phyloP scores from a whole-genome alignment of 306 rosid species.

The Erythrophleum fordii region DNA sequence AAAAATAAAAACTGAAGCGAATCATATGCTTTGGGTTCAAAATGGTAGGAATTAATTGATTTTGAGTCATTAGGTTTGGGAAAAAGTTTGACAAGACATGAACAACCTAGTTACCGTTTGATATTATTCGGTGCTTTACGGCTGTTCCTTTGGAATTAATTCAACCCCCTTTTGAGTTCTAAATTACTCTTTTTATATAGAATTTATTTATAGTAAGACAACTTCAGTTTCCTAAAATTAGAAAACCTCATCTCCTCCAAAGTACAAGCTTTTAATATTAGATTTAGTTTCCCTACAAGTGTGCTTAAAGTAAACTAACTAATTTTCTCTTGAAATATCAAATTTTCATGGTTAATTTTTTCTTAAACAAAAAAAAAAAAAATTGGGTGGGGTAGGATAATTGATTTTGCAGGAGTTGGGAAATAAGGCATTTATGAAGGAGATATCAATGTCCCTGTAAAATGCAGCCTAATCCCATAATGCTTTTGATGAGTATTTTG shows the following conservation, averaged over 20 bases:
- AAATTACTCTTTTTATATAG: neutral
- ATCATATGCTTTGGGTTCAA: slow-evolving; percentile 33
- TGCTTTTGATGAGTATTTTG: slow-evolving; percentile 21
- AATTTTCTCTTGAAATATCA: neutral
- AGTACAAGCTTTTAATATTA: neutral
- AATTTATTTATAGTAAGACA: neutral
- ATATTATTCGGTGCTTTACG: slow-evolving; percentile 43
- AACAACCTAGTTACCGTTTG: slow-evolving; percentile 45
- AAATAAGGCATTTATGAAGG: slow-evolving; percentile 35
- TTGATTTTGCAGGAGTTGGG: slow-evolving; percentile 35
- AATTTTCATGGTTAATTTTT: neutral
- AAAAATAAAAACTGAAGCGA: slow-evolving; percentile 8
- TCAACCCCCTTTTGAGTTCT: slow-evolving; percentile 33
- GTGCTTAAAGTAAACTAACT: neutral
- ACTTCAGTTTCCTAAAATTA: neutral
- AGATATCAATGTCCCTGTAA: slow-evolving; percentile 24
- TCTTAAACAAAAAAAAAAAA: too few relatives aligned
- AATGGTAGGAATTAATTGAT: slow-evolving; percentile 42
- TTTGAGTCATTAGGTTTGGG: neutral
- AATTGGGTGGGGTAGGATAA: neutral
- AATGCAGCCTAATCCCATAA: slow-evolving; percentile 24
- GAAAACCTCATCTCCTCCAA: neutral
- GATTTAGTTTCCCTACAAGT: neutral
- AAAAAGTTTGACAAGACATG: slow-evolving; percentile 40
- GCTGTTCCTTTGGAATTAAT: slow-evolving; percentile 31